Percentiles rank a stretch among this genome's conserved stretches.
Conservation (phyloP, 2,329 filamentous ascomycete genomes). For the Myriosclerotinia curreyana region DNA sequence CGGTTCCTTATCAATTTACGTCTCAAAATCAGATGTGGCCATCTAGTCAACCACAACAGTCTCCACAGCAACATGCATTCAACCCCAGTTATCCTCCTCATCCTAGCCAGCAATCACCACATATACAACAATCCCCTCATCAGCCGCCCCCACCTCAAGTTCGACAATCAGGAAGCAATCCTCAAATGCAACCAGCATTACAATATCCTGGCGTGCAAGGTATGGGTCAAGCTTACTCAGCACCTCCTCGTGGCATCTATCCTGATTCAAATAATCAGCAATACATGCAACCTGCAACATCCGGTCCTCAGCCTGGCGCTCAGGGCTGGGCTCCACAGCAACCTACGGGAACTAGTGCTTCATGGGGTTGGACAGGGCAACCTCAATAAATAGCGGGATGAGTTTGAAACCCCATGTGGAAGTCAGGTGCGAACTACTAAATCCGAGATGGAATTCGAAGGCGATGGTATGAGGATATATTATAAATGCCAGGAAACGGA, state of each 20-base stretch:
- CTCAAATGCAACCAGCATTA: constrained; percentile 57
- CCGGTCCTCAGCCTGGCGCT: constrained; percentile 35
- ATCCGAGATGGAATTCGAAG: constrained; percentile 28
- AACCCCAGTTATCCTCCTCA: constrained; percentile 18
- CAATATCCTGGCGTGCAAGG: constrained; percentile 62
- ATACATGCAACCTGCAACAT: constrained; percentile 63
- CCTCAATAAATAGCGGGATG: constrained; percentile 26
- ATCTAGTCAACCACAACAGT: constrained; percentile 58
- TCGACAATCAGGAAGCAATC: constrained; percentile 53
- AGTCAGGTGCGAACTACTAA: background rate
- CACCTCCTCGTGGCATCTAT: constrained; percentile 55
- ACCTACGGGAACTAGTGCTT: constrained; percentile 31
- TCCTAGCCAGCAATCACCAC: constrained; percentile 39
- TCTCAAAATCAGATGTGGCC: constrained; percentile 63
- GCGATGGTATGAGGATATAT: constrained; percentile 28
- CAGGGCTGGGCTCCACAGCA: constrained; percentile 40
- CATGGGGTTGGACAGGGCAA: constrained; percentile 38
- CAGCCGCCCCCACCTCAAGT: constrained; percentile 56
- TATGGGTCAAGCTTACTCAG: constrained; percentile 56
- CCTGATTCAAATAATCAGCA: constrained; percentile 62
- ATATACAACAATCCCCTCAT: constrained; percentile 60
- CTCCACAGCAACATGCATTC: constrained; percentile 50
- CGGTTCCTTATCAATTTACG: constrained; percentile 57
- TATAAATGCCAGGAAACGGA: background rate
- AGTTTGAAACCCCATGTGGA: background rate